Percentiles rank a stretch among this genome's conserved stretches.
Conservation (phyloP, 768 basidiomycete species). For the Megacollybia marginata region DNA sequence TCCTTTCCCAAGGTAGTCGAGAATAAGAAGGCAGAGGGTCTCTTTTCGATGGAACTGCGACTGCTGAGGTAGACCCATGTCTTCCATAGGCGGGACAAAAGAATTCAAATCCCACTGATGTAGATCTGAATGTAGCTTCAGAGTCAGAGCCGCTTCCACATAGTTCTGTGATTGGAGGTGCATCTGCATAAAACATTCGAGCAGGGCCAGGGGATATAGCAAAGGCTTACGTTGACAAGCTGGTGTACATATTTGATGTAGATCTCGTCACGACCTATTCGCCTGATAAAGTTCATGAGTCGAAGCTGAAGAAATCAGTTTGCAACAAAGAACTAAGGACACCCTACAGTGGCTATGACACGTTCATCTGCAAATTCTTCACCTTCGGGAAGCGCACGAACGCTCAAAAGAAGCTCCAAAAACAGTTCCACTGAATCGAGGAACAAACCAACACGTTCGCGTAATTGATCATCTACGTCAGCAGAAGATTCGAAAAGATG, state of each 20-base stretch:
- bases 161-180: conserved; percentile 86
- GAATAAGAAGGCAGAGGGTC: conserved; percentile 80
- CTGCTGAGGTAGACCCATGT: conserved; percentile 84
- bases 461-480: conserved; percentile 72
- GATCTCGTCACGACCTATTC: conserved; percentile 88
- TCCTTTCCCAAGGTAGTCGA: conserved; percentile 94
- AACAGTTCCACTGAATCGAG: conserved; percentile 88
- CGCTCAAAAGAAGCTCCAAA: conserved; percentile 81
- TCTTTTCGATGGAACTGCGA: conserved; percentile 94
- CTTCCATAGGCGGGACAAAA: conserved; percentile 83
- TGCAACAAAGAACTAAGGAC: conserved; percentile 2
- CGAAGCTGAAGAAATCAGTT: conserved; percentile 45
- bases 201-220: neutral
- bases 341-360: conserved; percentile 76
- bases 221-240: conserved; percentile 68
- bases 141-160: conserved; percentile 86
- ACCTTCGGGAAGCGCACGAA: conserved; percentile 84
- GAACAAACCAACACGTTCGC: conserved; percentile 72
- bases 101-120: conserved; percentile 84
- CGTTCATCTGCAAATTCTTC: conserved; percentile 94
- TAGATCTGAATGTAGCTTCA: conserved; percentile 90
- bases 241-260: conserved; percentile 96
- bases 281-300: conserved; percentile 89
- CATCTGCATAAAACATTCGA: conserved; percentile 43
- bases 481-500: conserved; percentile 76